These are phyloP conservation scores for Garcia nutans DNA, from an alignment of 345 rosid species.

Conservation along the genomic window DNA sequence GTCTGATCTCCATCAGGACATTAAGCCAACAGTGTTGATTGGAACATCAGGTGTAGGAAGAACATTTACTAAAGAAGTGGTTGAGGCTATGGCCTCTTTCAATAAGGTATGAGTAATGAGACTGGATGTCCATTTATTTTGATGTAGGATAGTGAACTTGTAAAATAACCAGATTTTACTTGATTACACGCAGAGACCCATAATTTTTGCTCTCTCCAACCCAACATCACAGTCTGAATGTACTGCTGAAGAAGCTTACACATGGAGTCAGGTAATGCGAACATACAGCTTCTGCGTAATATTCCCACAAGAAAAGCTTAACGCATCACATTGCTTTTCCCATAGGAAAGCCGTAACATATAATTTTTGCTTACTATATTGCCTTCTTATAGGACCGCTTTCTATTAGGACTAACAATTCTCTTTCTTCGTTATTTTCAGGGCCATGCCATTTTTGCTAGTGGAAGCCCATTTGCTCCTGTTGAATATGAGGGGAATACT, in stretches of 20 bases:
- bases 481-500: constrained; percentile 62
- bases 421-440: constrained; percentile 34
- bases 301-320: background rate
- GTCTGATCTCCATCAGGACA: constrained; percentile 45
- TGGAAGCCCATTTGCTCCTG: constrained; percentile 88
- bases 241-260: constrained; percentile 93
- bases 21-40: constrained; percentile 86
- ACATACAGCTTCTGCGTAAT: background rate
- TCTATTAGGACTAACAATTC: background rate
- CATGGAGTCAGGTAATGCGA: constrained; percentile 77
- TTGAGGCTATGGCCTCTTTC: constrained; percentile 79
- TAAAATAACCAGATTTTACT: constrained; percentile 7
- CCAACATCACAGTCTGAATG: constrained; percentile 98
- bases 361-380: background rate
- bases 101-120: constrained; percentile 59
- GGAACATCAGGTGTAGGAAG: constrained; percentile 95
- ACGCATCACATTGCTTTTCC: background rate
- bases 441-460: constrained; percentile 93
- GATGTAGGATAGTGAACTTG: background rate
- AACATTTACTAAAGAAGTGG: constrained; percentile 84
- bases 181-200: constrained; percentile 62
- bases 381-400: background rate
- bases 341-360: background rate
- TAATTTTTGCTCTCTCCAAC: constrained; percentile 88
- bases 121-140: constrained; percentile 5